Evolutionary conservation across 306 rosid genomes (phyloP).

Genomic region (Lathyrus oleraceus): DNA sequence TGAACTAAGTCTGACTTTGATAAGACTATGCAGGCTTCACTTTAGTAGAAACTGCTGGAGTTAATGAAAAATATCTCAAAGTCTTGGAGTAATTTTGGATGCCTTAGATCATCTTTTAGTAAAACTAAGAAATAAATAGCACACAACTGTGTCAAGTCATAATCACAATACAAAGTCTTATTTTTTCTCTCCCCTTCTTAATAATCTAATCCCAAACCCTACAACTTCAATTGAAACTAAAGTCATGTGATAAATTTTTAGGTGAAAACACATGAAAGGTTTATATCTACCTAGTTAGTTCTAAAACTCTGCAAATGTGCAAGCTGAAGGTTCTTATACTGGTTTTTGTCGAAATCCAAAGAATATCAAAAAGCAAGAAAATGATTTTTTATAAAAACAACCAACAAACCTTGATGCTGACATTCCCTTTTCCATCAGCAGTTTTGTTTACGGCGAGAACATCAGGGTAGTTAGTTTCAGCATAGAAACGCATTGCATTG

Average conservation of each 20-base stretch:
- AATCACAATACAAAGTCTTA: not conserved
- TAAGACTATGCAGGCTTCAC: conserved; percentile 8
- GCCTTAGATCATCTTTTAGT: not conserved
- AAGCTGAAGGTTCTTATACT: conserved; percentile 11
- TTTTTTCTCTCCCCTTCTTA: not conserved
- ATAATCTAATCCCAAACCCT: not conserved
- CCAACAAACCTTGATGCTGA: conserved; percentile 68
- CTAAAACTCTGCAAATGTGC: conserved; percentile 13
- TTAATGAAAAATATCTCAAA: not conserved
- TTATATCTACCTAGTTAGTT: not conserved
- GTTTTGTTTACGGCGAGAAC: conserved; percentile 62
- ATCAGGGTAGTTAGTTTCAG: conserved; percentile 73
- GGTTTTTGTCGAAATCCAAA: conserved; percentile 13
- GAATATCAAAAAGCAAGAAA: conserved; percentile 10
- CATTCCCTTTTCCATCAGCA: conserved; percentile 54
- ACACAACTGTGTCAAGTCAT: not conserved
- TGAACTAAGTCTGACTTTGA: conserved; percentile 14
- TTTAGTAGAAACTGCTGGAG: conserved; percentile 11
- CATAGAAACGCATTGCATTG: conserved; percentile 49
- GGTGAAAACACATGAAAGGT: not conserved
- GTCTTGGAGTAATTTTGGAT: not conserved
- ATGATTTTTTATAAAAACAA: conserved; percentile 19
- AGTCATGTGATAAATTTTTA: not conserved
- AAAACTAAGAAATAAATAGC: not conserved
- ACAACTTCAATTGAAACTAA: conserved; percentile 19